Conservation (phyloP, 2,329 filamentous ascomycete genomes). For the Plectosphaerella plurivora region DNA sequence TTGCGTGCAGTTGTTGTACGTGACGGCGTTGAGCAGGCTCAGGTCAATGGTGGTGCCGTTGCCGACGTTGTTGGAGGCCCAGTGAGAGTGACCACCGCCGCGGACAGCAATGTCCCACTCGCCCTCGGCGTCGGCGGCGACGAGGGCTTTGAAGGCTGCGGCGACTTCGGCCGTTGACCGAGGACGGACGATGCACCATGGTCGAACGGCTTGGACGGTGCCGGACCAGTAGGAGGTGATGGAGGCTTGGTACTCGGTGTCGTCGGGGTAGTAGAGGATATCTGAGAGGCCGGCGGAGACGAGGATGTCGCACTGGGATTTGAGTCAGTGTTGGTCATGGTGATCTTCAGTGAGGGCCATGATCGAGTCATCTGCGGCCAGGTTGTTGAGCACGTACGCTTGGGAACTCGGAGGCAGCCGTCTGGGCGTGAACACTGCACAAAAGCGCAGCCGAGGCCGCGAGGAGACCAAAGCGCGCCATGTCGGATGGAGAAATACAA, state of each 20-base stretch:
- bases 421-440: too few species aligned
- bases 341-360: too few species aligned
- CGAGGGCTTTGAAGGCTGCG: slow-evolving; percentile 7
- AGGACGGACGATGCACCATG: slow-evolving; percentile 20
- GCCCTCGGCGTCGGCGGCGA: background rate
- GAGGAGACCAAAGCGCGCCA: too few species aligned
- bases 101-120: slow-evolving; percentile 26
- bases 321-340: background rate
- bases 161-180: slow-evolving; percentile 14
- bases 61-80: slow-evolving; percentile 33
- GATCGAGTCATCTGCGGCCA: too few species aligned
- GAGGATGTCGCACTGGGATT: slow-evolving; percentile 6
- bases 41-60: slow-evolving; percentile 34
- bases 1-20: background rate
- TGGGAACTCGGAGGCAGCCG: too few species aligned
- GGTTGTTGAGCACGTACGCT: background rate
- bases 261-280: slow-evolving; percentile 4
- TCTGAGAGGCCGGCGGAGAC: slow-evolving; percentile 3
- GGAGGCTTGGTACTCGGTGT: slow-evolving; percentile 1
- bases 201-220: slow-evolving; percentile 12
- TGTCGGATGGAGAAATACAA: too few species aligned
- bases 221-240: slow-evolving; percentile 16
- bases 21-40: slow-evolving; percentile 20
- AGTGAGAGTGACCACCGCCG: slow-evolving; percentile 41
- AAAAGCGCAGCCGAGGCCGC: too few species aligned